Conservation (phyloP, 768 basidiomycete genomes). For the Termitomyces sp. region DNA sequence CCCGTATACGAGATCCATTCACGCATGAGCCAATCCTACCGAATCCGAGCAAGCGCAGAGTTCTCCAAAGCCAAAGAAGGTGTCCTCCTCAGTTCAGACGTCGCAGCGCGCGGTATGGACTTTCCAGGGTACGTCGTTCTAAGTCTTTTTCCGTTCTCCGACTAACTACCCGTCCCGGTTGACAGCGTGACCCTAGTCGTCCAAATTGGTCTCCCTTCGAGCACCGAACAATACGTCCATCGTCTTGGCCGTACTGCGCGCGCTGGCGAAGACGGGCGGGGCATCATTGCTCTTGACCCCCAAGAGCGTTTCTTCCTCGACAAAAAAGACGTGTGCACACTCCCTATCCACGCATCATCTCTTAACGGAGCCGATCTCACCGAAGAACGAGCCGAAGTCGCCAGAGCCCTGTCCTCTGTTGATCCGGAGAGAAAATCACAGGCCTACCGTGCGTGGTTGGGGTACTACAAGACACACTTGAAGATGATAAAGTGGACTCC, state of each 20-base stretch:
- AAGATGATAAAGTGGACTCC: slow-evolving; percentile 32
- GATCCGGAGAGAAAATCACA: slow-evolving; percentile 31
- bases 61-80: slow-evolving; percentile 41
- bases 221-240: slow-evolving; percentile 75
- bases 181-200: slow-evolving; percentile 51
- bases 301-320: slow-evolving; percentile 45
- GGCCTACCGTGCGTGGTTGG: slow-evolving; percentile 51
- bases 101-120: slow-evolving; percentile 63
- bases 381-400: slow-evolving; percentile 11
- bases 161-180: background rate
- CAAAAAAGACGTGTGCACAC: slow-evolving; percentile 28
- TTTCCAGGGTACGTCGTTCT: slow-evolving; percentile 43
- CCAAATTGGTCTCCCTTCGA: slow-evolving; percentile 61
- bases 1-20: slow-evolving; percentile 53
- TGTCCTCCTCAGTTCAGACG: slow-evolving; percentile 48
- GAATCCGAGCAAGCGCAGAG: slow-evolving; percentile 41
- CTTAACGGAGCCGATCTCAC: slow-evolving; percentile 13
- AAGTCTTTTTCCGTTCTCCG: background rate
- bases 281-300: slow-evolving; percentile 49
- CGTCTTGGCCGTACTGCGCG: slow-evolving; percentile 75
- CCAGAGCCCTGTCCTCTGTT: slow-evolving; percentile 24
- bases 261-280: slow-evolving; percentile 59
- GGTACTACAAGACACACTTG: slow-evolving; percentile 44
- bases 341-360: slow-evolving; percentile 31
- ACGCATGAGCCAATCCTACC: slow-evolving; percentile 42